These are phyloP conservation scores for Ophiobolus disseminans DNA, from an alignment of 2,329 filamentous ascomycete genomes.

Conservation along the genomic window DNA sequence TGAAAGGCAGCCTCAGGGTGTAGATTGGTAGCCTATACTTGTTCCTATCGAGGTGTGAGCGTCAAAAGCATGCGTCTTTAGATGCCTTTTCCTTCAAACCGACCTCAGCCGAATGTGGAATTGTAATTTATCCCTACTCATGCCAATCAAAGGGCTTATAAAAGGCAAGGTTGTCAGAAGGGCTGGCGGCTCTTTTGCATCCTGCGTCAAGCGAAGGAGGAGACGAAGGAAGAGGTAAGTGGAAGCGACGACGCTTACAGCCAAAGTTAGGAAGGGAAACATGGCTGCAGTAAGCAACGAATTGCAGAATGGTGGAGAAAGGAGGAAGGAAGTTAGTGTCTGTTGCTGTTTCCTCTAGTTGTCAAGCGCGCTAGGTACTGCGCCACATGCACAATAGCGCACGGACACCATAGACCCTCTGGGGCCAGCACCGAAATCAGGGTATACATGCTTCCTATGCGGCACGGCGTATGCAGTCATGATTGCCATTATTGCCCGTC, in stretches of 20 bases:
- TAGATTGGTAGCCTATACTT: neutral
- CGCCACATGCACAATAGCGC: no score
- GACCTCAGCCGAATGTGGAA: constrained; percentile 3
- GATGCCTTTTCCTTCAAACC: neutral
- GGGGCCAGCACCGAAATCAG: no score
- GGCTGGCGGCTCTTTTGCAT: neutral
- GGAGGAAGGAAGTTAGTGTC: no score
- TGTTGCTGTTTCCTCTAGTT: no score
- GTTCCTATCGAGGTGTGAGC: constrained; percentile 1
- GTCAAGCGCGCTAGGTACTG: no score
- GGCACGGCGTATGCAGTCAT: no score
- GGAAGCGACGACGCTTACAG: neutral
- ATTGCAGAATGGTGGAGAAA: neutral
- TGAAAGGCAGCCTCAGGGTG: constrained; percentile 2
- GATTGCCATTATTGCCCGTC: no score
- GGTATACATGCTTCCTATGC: no score
- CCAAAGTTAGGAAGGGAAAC: neutral
- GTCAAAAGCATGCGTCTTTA: neutral
- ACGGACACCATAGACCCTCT: no score
- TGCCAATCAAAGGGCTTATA: constrained; percentile 1
- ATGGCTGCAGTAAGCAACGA: neutral
- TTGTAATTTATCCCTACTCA: neutral
- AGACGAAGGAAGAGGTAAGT: constrained; percentile 4
- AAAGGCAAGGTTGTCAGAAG: neutral
- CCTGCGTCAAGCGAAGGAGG: neutral